phyloP scores from a whole-genome alignment of 345 rosid genomes.

The Anastatica hierochuntica region DNA sequence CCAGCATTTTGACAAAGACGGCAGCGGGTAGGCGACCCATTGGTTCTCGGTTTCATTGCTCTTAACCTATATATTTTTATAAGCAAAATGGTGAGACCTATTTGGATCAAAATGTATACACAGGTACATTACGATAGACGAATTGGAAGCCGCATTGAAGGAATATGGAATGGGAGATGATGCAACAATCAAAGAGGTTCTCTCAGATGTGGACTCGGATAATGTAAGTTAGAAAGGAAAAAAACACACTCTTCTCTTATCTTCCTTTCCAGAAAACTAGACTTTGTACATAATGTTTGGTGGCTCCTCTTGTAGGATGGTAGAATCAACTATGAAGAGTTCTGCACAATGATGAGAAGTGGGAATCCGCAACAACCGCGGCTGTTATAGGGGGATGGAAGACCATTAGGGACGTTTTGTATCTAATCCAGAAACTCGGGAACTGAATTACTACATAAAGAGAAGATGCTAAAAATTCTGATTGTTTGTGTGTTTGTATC shows the following conservation, averaged over 20 bases:
- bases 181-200: conserved; percentile 65
- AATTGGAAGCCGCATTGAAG: conserved; percentile 64
- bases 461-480: no score
- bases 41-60: no score
- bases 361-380: conserved; percentile 50
- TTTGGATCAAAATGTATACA: not conserved
- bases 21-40: conserved; percentile 67
- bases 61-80: not conserved
- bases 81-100: not conserved
- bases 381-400: conserved; percentile 35
- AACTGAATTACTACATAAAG: no score
- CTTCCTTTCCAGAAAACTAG: not conserved
- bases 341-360: conserved; percentile 79
- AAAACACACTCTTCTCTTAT: not conserved
- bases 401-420: no score
- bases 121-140: conserved; percentile 80
- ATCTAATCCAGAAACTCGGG: no score
- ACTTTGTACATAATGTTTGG: not conserved
- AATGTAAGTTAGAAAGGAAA: conserved; percentile 34
- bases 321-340: conserved; percentile 74
- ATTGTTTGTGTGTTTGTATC: no score
- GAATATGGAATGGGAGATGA: conserved; percentile 78
- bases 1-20: conserved; percentile 84
- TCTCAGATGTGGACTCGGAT: conserved; percentile 84
- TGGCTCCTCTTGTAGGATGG: conserved; percentile 50